Percentiles rank a stretch among this genome's conserved stretches.
phyloP scores from a whole-genome alignment of 495 filamentous ascomycete species.

The Penicillium cataractarum region DNA sequence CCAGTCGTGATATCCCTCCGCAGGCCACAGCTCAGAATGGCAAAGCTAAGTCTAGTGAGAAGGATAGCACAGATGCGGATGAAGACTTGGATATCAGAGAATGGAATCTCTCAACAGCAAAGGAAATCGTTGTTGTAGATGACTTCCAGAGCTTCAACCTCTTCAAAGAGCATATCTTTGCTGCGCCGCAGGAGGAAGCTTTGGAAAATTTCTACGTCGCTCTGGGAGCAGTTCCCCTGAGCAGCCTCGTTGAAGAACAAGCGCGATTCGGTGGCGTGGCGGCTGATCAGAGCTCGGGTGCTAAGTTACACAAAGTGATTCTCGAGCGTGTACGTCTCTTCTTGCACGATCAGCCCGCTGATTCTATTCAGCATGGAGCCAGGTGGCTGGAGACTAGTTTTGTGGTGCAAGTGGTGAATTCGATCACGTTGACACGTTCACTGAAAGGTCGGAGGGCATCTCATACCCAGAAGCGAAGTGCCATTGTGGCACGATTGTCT shows the following conservation, averaged over 20 bases:
- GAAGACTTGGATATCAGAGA: constrained; percentile 74
- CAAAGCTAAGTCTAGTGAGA: constrained; percentile 28
- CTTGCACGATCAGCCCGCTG: constrained; percentile 69
- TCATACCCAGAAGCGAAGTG: constrained; percentile 69
- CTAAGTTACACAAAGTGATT: constrained; percentile 73
- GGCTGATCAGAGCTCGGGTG: constrained; percentile 56
- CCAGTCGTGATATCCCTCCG: constrained; percentile 70
- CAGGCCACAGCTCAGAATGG: constrained; percentile 24
- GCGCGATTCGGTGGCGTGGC: constrained; percentile 51
- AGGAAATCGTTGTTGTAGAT: constrained; percentile 78
- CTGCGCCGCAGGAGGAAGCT: constrained; percentile 83
- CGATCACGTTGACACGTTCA: constrained; percentile 72
- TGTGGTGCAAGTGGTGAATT: constrained; percentile 71
- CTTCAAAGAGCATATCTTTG: constrained; percentile 80
- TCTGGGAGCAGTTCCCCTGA: constrained; percentile 49
- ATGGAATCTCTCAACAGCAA: constrained; percentile 71
- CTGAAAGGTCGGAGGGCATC: constrained; percentile 67
- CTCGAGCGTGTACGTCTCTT: constrained; percentile 87
- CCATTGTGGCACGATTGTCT: constrained; percentile 59
- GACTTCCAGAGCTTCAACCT: constrained; percentile 82
- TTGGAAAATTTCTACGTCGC: constrained; percentile 81
- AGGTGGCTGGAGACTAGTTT: constrained; percentile 91
- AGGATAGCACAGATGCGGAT: constrained; percentile 61
- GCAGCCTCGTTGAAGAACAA: constrained; percentile 50
- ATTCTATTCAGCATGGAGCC: constrained; percentile 76